Evolutionary conservation across 225 moss, liverwort and hornwort species (phyloP), one percentile per base, ranked within the genome.

Genomic region (Bryum argenteum): DNA sequence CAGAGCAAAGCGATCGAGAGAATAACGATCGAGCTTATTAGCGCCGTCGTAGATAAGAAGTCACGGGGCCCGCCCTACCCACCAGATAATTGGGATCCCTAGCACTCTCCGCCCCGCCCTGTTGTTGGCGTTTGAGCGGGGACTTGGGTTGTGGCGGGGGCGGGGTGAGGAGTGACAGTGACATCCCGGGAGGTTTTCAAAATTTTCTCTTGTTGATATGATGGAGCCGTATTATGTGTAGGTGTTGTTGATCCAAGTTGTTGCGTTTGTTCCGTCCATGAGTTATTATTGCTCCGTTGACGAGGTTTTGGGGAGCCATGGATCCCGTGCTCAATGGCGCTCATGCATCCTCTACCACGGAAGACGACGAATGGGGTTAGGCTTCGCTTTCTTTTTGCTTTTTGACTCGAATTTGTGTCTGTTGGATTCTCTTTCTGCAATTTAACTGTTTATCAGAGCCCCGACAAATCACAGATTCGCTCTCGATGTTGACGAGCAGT

Each of bases 321-420:
- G 87, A 87, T 87, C 87, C 87, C 79, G 83, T 81, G 74, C 74
- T 68, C 79, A 84, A 74, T 74, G 81, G 79, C 69, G 79, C 84
- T 75, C 48, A 48, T 48, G 60, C 79, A 47, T 79, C 81, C 76
- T 84, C 81, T 45, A 81, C 83, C 67, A 83, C 84, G 77, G 87
- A 87, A 81, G 87, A 87, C 75, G 79, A 87, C 52, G 84, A 87
- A 77, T 87, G 87, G 87, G 87, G 87, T 87, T 68, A 76, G 84
- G 24, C 54, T 37, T 48, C 38, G 42, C 11, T 24, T 15, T 41
- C 16, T 39, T 38, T 11, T 37, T 42, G 1, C 5, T 23, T 33
- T 38, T 1, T 19, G 54, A 56, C 14, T 10, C 28, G 2, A 52
- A 51, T 52, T 63, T 47, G 43, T n/a, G 21, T 61, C 39, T 26